A percentile compares a stretch with the other conserved stretches of the same genome.
phyloP scores from a whole-genome alignment of 1,284 basidiomycete genomes.

The Naganishia sp. region DNA sequence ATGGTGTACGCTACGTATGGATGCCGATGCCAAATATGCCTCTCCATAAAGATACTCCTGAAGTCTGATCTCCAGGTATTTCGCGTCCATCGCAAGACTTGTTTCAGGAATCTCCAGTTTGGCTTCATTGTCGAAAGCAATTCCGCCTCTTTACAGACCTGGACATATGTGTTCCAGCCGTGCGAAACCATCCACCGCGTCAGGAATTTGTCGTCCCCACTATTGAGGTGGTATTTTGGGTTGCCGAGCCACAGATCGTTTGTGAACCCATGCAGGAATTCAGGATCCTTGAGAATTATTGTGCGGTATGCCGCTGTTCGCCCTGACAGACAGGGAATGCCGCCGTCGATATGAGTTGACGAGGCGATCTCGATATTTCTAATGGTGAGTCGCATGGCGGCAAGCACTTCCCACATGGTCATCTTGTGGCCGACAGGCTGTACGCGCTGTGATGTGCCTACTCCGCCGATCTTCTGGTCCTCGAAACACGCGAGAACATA shows the following conservation, averaged over 20 bases:
- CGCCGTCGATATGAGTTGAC: constrained; percentile 87
- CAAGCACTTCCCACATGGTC: constrained; percentile 91
- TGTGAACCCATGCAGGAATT: constrained; percentile 86
- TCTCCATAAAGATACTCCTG: constrained; percentile 81
- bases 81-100: constrained; percentile 86
- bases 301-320: constrained; percentile 89
- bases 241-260: constrained; percentile 83
- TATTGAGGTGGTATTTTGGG: constrained; percentile 82
- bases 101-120: constrained; percentile 90
- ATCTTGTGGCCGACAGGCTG: constrained; percentile 72
- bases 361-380: constrained; percentile 88
- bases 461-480: constrained; percentile 87
- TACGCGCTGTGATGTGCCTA: constrained; percentile 85
- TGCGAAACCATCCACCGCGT: constrained; percentile 95
- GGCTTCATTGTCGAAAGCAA: constrained; percentile 91
- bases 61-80: constrained; percentile 91
- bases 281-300: constrained; percentile 88
- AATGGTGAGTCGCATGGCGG: constrained; percentile 85
- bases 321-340: constrained; percentile 84
- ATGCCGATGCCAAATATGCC: constrained; percentile 81
- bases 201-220: constrained; percentile 89
- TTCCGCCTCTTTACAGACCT: constrained; percentile 86
- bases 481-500: constrained; percentile 87
- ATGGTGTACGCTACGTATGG: constrained; percentile 90
- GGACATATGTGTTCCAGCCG: constrained; percentile 90